Evolutionary conservation across 2,329 filamentous ascomycete species (phyloP).

Genomic region (Mariannaea elegans): DNA sequence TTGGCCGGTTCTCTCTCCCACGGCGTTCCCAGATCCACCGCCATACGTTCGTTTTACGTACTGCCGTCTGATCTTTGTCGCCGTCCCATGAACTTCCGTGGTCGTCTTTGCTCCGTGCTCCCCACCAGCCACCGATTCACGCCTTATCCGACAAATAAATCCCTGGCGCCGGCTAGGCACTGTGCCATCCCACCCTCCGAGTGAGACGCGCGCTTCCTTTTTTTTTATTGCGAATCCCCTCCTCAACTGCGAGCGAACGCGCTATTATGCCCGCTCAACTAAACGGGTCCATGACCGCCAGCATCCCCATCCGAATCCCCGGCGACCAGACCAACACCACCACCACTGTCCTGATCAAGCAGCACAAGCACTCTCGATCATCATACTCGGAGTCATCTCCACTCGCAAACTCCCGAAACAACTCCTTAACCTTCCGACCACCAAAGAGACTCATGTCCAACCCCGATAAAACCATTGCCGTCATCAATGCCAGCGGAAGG

Average conservation of each 20-base stretch:
- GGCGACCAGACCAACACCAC: conserved; percentile 47
- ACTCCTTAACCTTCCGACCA: conserved; percentile 68
- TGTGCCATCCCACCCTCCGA: conserved; percentile 26
- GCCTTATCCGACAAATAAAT: conserved; percentile 36
- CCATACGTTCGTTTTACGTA: conserved; percentile 49
- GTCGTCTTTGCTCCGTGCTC: conserved; percentile 29
- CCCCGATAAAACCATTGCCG: conserved; percentile 83
- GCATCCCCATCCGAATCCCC: conserved; percentile 49
- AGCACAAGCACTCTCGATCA: conserved; percentile 69
- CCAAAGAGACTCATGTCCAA: conserved; percentile 66
- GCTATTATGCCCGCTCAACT: conserved; percentile 52
- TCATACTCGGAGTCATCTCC: conserved; percentile 70
- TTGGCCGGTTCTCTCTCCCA: conserved; percentile 39
- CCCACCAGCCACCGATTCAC: conserved; percentile 36
- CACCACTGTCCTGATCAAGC: conserved; percentile 48
- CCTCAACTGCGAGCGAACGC: conserved; percentile 31
- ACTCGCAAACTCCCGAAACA: conserved; percentile 63
- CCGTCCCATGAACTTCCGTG: conserved; percentile 28
- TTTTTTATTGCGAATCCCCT: conserved; percentile 30
- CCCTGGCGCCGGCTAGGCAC: conserved; percentile 28
- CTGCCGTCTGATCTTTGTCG: conserved; percentile 34
- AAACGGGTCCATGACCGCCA: conserved; percentile 49
- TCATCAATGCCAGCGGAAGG: conserved; percentile 95
- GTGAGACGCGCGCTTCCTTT: conserved; percentile 15
- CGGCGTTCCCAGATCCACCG: conserved; percentile 43